These are phyloP conservation scores for Rhodotorula glutinis DNA, from an alignment of 1,284 basidiomycete genomes.

Conservation along the genomic window DNA sequence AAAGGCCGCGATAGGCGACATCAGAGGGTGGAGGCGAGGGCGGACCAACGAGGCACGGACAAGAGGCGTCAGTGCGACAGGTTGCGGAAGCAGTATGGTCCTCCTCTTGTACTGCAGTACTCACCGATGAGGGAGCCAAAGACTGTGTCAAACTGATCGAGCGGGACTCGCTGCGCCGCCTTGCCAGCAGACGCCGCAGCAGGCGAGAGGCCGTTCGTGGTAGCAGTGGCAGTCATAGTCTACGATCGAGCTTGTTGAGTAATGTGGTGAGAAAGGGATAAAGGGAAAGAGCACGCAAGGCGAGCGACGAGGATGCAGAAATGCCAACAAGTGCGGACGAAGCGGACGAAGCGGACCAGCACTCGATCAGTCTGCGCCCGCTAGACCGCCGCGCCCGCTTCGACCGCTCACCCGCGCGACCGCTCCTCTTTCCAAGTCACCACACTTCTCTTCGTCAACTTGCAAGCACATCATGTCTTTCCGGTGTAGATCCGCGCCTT, in stretches of 20 bases:
- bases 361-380: background rate
- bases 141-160: slow-evolving; percentile 58
- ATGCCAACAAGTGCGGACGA: background rate
- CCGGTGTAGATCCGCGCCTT: background rate
- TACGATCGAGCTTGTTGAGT: too few relatives aligned
- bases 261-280: background rate
- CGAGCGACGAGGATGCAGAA: background rate
- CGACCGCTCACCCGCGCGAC: background rate
- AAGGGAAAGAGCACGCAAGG: background rate
- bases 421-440: too few relatives aligned
- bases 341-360: background rate
- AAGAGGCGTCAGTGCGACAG: accelerated
- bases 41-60: too few relatives aligned
- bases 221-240: slow-evolving; percentile 5
- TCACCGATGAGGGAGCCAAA: slow-evolving; percentile 64
- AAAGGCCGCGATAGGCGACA: background rate
- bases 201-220: background rate
- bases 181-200: background rate
- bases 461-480: too few relatives aligned
- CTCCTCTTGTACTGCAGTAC: slow-evolving; percentile 9
- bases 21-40: too few relatives aligned
- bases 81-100: too few relatives aligned
- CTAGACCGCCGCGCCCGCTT: background rate
- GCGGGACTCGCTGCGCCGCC: slow-evolving; percentile 46
- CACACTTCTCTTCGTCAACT: too few relatives aligned